phyloP scores from a whole-genome alignment of 495 filamentous ascomycete genomes.

The Penicillium subrubescens region DNA sequence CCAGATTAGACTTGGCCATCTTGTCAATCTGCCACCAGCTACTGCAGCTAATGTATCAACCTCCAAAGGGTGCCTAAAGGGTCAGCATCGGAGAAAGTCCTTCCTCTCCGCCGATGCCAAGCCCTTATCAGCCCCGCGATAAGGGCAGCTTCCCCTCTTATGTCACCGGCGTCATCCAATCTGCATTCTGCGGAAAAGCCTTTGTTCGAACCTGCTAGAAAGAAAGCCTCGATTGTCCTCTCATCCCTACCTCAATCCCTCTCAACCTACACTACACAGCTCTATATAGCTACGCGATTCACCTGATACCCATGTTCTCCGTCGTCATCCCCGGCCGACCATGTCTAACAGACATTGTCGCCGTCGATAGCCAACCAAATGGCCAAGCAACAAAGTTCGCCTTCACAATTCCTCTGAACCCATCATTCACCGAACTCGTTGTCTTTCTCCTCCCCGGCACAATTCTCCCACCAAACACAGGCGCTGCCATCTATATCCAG shows the following conservation, averaged over 20 bases:
- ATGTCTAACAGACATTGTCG: constrained; percentile 62
- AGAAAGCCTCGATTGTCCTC: neutral
- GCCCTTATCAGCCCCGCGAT: constrained; percentile 33
- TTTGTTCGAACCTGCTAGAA: constrained; percentile 8
- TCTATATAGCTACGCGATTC: neutral
- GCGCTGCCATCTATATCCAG: constrained; percentile 86
- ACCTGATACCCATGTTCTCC: constrained; percentile 51
- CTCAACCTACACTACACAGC: neutral
- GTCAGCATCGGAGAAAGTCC: neutral
- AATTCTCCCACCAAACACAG: constrained; percentile 70
- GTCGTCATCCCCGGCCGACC: constrained; percentile 59
- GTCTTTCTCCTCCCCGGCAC: constrained; percentile 87
- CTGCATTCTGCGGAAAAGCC: constrained; percentile 14
- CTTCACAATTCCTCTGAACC: constrained; percentile 59
- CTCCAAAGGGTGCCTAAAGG: neutral
- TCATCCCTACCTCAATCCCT: neutral
- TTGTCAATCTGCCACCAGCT: neutral
- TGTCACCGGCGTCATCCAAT: constrained; percentile 30
- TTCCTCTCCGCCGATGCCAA: constrained; percentile 12
- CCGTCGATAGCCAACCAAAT: constrained; percentile 50
- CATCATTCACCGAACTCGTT: constrained; percentile 75
- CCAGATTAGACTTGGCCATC: constrained; percentile 55
- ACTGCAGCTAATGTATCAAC: neutral
- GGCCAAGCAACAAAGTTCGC: constrained; percentile 66
- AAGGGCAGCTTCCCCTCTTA: constrained; percentile 29